Percentiles rank a stretch among this genome's conserved stretches.
phyloP scores from a whole-genome alignment of 306 rosid species.

The Vigna mungo region DNA sequence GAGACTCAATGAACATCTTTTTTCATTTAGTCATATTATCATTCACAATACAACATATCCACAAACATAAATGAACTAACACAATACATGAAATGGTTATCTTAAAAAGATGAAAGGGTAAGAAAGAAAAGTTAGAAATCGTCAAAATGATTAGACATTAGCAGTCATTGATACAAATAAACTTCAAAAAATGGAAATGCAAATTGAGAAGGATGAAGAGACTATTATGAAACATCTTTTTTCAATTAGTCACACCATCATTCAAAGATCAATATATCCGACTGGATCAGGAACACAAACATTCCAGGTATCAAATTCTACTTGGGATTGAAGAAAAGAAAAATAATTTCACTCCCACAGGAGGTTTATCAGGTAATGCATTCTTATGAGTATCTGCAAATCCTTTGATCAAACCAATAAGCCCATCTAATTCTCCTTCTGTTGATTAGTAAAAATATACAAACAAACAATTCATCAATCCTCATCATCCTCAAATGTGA shows the following conservation, averaged over 20 bases:
- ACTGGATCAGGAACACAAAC: conserved; percentile 21
- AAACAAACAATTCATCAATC: conserved; percentile 21
- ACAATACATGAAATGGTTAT: not conserved
- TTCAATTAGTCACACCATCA: not conserved
- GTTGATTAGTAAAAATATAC: not conserved
- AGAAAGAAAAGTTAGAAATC: conserved; percentile 3
- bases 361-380: conserved; percentile 1
- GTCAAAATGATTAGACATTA: not conserved
- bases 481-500: not conserved
- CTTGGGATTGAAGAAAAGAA: not conserved
- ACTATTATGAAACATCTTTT: conserved; percentile 15
- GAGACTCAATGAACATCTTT: conserved; percentile 8
- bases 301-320: conserved; percentile 1
- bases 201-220: conserved; percentile 7
- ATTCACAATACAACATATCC: not conserved
- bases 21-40: not conserved
- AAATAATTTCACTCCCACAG: not conserved
- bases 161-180: not conserved
- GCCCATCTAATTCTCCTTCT: conserved; percentile 15
- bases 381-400: conserved; percentile 30
- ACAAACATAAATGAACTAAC: conserved; percentile 1
- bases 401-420: conserved; percentile 16
- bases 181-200: not conserved
- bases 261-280: not conserved
- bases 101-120: not conserved